These are phyloP conservation scores for Flueggea neowawraea DNA, from an alignment of 441 rosid species.

Conservation along the genomic window DNA sequence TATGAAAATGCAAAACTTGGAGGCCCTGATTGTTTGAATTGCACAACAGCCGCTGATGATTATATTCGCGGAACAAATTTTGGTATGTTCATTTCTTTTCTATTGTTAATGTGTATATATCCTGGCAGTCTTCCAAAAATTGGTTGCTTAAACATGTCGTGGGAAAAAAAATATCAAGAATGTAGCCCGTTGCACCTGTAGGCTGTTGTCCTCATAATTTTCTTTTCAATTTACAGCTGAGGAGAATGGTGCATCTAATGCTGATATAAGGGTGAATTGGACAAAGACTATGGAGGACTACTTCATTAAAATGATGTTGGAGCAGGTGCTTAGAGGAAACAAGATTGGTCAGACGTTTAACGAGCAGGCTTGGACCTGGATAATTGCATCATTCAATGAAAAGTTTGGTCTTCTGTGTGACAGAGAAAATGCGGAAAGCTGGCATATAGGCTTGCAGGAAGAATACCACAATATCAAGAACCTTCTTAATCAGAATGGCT, in stretches of 20 bases:
- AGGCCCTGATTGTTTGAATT: constrained; percentile 16
- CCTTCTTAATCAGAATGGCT: constrained; percentile 33
- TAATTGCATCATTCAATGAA: constrained; percentile 32
- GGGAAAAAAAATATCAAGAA: too few relatives aligned
- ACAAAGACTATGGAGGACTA: constrained; percentile 40
- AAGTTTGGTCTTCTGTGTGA: constrained; percentile 35
- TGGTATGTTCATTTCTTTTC: constrained; percentile 14
- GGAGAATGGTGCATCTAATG: constrained; percentile 27
- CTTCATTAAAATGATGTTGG: constrained; percentile 35
- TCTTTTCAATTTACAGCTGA: constrained; percentile 25
- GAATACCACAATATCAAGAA: constrained; percentile 33
- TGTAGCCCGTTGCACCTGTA: too few relatives aligned
- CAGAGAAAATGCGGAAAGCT: constrained; percentile 26
- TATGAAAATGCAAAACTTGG: constrained; percentile 30
- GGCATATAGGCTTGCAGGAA: constrained; percentile 39
- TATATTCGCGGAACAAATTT: constrained; percentile 13
- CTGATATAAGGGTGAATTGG: constrained; percentile 32
- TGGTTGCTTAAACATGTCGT: too few relatives aligned
- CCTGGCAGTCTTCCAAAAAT: too few relatives aligned
- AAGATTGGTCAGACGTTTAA: constrained; percentile 27
- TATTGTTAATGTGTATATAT: too few relatives aligned
- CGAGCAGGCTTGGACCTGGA: constrained; percentile 34
- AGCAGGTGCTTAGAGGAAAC: constrained; percentile 34
- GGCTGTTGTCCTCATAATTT: not conserved
- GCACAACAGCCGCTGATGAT: constrained; percentile 17